Base-by-base conservation (phyloP, 2,329 filamentous ascomycete species). In the Colletotrichum simmondsii region DNA sequence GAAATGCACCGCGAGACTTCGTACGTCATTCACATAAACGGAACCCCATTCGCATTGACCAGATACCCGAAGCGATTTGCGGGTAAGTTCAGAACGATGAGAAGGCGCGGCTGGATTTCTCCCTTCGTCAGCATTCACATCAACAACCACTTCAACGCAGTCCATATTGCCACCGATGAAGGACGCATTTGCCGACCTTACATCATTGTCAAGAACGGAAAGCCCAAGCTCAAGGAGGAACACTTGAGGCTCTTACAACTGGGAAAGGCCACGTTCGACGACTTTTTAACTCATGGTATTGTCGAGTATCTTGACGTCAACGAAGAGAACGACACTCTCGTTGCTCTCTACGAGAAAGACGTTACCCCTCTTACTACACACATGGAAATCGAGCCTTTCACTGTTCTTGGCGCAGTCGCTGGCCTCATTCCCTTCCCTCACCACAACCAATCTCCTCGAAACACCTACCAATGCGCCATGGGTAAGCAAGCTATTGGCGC, bases 381-480 rank as follows among this genome's bases (percentile, higher is more conserved):
- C 84, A 87, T 98, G 73, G 97, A 99, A 83, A 98, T 99, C 74
- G 97, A 99, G 81, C 97, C 97, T 0, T 99, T 99, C 80, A 99
- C 97, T 1, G 93, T 99, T 62, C 89, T 99, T 16, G 97, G 97
- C 30, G 97, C 97, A 59, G 97, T 99, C 30, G 97, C 97, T 52
- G 97, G 97, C 56, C 87, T 99, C 49, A 99, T 99, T 81, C 97
- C 97, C 5, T 99, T 98, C 80, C 97, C 97, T 10, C 97, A 99
- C 82, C 97, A 99, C 87, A 99, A 99, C 83, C 97, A 99, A 82
- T 99, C 97, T 19, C 97, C 97, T 11, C 90, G 97, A 88, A 99
- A 99, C 81, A 99, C 97, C 0, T 99, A 99, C 80, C 96, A 98
- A 87, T 98, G 96, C 85, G 97, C 97, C 84, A 99, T 99, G 97